Percentiles rank a stretch among this genome's conserved stretches.
These are phyloP conservation scores for Penicillium sp. DNA, from an alignment of 2,329 filamentous ascomycete genomes.

Conservation along the genomic window DNA sequence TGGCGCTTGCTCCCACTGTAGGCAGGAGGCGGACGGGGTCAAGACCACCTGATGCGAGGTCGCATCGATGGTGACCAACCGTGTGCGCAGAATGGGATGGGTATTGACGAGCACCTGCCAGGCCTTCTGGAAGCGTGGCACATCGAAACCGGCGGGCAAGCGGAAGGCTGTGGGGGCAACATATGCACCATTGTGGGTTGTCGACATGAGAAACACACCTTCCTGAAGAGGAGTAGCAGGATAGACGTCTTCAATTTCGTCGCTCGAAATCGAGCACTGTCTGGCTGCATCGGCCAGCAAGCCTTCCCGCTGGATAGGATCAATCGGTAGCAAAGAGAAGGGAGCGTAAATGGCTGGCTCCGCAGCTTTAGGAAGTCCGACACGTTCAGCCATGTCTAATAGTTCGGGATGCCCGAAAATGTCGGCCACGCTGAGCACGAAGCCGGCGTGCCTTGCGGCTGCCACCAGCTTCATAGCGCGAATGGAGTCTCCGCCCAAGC, in stretches of 20 bases:
- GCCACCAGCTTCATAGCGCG: conserved; percentile 21
- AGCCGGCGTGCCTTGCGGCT: conserved; percentile 5
- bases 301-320: background rate
- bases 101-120: background rate
- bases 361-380: background rate
- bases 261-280: background rate
- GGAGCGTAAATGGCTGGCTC: background rate
- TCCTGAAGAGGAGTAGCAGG: conserved; percentile 2
- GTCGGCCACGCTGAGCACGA: conserved; percentile 13
- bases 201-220: conserved; percentile 1
- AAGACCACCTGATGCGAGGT: background rate
- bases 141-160: background rate
- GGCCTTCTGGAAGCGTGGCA: background rate
- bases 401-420: conserved; percentile 7
- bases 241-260: background rate
- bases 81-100: background rate
- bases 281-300: background rate
- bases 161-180: background rate
- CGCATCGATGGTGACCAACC: background rate
- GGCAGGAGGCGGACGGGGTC: background rate
- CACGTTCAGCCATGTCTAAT: background rate
- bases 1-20: background rate
- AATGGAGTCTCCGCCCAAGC: conserved; percentile 23
- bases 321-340: background rate
- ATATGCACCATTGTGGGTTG: background rate